Conservation (phyloP, 169 alveolate genomes). For the Theileria sp. region DNA sequence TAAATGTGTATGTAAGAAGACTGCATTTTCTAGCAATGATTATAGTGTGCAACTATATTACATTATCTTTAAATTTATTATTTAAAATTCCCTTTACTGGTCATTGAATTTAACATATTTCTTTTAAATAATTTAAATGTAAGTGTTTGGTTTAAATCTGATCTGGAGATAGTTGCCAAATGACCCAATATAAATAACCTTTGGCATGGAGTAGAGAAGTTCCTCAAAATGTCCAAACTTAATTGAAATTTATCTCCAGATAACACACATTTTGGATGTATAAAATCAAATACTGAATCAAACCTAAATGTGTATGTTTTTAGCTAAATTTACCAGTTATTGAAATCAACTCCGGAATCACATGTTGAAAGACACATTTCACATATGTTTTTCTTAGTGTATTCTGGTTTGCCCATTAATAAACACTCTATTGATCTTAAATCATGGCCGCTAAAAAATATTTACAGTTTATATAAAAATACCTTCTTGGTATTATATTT, state of each 20-base stretch:
- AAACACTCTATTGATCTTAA: constrained; percentile 50
- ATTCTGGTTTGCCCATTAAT: constrained; percentile 34
- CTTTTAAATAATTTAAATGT: constrained; percentile 31
- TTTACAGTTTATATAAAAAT: not conserved
- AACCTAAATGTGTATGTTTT: constrained; percentile 29
- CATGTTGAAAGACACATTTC: constrained; percentile 20
- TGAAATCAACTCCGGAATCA: constrained; percentile 5
- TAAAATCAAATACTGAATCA: constrained; percentile 46
- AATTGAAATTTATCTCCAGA: constrained; percentile 17
- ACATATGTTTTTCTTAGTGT: constrained; percentile 22
- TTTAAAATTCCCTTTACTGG: constrained; percentile 10
- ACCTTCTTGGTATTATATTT: constrained; percentile 58
- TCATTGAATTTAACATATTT: constrained; percentile 11
- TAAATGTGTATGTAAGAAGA: not conserved
- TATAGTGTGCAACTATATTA: constrained; percentile 11
- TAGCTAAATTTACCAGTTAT: constrained; percentile 31
- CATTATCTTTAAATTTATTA: constrained; percentile 6
- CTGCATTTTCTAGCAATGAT: not conserved
- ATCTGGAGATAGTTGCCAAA: constrained; percentile 43
- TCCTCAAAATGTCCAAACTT: constrained; percentile 44
- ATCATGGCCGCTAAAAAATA: constrained; percentile 50
- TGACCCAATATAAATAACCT: constrained; percentile 57
- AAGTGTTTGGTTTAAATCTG: constrained; percentile 37
- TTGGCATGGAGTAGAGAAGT: constrained; percentile 55
- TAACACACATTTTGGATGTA: not conserved